These are phyloP conservation scores for Claviceps maximensis DNA, from an alignment of 2,329 filamentous ascomycete species.

Conservation along the genomic window DNA sequence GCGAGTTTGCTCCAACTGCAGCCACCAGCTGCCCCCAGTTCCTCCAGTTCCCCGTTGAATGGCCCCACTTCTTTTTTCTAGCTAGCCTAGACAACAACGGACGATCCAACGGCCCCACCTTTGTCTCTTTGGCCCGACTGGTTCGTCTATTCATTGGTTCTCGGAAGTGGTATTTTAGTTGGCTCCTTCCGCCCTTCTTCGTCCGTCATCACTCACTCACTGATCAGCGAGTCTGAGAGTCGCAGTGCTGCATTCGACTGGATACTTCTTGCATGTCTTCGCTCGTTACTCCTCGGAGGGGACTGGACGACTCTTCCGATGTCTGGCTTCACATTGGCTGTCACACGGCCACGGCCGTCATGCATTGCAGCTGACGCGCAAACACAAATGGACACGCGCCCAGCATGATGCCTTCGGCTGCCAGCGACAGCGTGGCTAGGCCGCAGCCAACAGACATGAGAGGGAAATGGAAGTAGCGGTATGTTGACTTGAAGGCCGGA, in stretches of 20 bases:
- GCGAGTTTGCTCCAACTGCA: not conserved
- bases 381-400: not conserved
- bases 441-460: not conserved
- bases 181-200: not conserved
- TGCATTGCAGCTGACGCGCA: not conserved
- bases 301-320: no score
- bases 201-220: no score
- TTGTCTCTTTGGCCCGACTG: not conserved
- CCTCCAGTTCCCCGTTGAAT: not conserved
- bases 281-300: no score
- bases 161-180: not conserved
- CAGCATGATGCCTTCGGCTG: not conserved
- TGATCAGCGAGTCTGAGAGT: no score
- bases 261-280: no score
- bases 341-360: not conserved
- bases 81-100: no score
- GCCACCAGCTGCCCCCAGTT: not conserved
- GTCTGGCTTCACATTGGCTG: not conserved
- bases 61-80: no score
- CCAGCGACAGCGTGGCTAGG: not conserved
- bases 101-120: not conserved
- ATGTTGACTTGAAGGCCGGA: not conserved
- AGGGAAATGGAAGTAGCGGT: not conserved
- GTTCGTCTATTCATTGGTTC: not conserved
- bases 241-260: no score